A percentile compares a stretch with the other conserved stretches of the same genome.
Evolutionary conservation across 192 early-diverging fungal genomes (phyloP).

Genomic region (Backusella macrospora): DNA sequence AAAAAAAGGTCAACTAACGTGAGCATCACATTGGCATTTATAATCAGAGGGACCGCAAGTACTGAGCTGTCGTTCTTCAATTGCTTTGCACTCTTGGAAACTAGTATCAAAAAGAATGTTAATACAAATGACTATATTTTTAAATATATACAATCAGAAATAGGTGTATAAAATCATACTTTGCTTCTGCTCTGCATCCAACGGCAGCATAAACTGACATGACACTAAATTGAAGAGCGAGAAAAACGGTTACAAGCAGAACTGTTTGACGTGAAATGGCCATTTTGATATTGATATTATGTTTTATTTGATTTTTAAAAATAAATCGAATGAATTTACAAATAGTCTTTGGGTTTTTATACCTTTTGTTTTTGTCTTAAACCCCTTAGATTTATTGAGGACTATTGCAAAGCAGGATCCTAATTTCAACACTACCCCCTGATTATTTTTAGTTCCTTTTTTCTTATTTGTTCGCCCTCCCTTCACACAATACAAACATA

Average conservation of each 20-base stretch:
- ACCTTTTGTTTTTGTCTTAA: conserved; percentile 3
- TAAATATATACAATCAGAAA: background rate
- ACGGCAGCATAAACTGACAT: conserved; percentile 10
- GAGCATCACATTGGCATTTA: conserved; percentile 37
- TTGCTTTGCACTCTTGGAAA: conserved; percentile 35
- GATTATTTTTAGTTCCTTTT: background rate
- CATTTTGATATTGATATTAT: background rate
- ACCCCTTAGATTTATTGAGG: background rate
- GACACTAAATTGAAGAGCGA: conserved; percentile 16
- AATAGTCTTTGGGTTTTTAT: background rate
- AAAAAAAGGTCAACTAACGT: background rate
- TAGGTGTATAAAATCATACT: conserved; percentile 15
- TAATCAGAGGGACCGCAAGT: conserved; percentile 33
- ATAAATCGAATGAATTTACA: background rate
- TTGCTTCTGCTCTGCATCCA: conserved; percentile 36
- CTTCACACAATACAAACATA: background rate
- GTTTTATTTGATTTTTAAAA: background rate
- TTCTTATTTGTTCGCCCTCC: background rate
- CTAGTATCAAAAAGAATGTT: conserved; percentile 8
- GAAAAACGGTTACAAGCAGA: background rate
- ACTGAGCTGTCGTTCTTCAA: conserved; percentile 18
- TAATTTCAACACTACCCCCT: background rate
- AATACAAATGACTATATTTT: background rate
- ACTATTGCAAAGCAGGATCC: background rate
- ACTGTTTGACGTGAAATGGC: background rate